Conservation (phyloP, 345 rosid species). For the Laguncularia racemosa region DNA sequence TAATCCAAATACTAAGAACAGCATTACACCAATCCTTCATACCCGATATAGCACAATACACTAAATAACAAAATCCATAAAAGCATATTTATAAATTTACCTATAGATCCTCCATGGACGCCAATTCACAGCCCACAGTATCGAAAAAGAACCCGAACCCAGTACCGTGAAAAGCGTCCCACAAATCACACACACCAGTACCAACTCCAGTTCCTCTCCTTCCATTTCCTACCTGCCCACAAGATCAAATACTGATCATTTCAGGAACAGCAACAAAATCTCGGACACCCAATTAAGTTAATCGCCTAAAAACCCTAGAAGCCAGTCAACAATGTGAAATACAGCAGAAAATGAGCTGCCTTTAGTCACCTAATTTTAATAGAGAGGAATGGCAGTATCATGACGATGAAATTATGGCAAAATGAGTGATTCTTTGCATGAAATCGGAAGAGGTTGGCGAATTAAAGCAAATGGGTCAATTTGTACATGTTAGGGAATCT, state of each 20-base stretch:
- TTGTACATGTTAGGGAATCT: background rate
- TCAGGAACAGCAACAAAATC: slow-evolving; percentile 3
- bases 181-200: slow-evolving; percentile 69
- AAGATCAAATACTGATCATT: slow-evolving; percentile 17
- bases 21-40: background rate
- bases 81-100: slow-evolving; percentile 21
- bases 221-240: slow-evolving; percentile 57
- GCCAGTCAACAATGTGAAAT: background rate
- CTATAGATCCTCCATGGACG: slow-evolving; percentile 98
- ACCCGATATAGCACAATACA: background rate
- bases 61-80: background rate
- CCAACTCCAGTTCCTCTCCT: slow-evolving; percentile 55
- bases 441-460: slow-evolving; percentile 2
- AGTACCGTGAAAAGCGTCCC: slow-evolving; percentile 76
- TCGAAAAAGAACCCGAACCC: slow-evolving; percentile 73
- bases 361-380: slow-evolving; percentile 14
- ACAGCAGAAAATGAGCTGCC: background rate
- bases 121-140: slow-evolving; percentile 96
- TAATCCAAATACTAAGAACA: background rate
- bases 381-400: slow-evolving; percentile 43
- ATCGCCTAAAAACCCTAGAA: slow-evolving; percentile 13
- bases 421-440: slow-evolving; percentile 22
- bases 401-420: slow-evolving; percentile 26
- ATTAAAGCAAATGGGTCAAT: slow-evolving; percentile 8
- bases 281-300: background rate